Evolutionary conservation across 768 basidiomycete genomes (phyloP), one percentile per base, ranked within the genome.

Genomic region (Cytidiella melzeri): DNA sequence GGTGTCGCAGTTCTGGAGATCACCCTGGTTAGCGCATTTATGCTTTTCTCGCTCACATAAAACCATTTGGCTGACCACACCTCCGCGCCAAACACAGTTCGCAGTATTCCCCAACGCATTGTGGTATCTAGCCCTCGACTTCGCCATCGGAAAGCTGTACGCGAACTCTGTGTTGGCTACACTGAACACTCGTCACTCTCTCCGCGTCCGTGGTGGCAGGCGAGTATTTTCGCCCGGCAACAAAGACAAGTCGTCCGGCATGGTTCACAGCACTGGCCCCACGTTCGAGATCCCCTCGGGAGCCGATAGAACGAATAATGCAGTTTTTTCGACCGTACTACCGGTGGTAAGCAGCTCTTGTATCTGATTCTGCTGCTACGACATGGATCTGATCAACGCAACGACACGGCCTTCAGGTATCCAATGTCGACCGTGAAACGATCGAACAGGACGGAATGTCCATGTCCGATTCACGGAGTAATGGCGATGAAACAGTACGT

Each of bases 101-200:
- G 59, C 67, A 13, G 61, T 63, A 1, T 54, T 68, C 25, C 75
- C 75, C 2, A 57, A 71, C 43, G 69, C 73, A 4, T 68, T 77
- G 34, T 77, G 73, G 56, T 68, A 68, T 19, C 67, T 76, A 51
- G 73, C 72, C 2, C 67, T 77, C 43, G 76, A 75, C 52, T 75
- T 76, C 44, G 65, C 73, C 23, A 68, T 76, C 37, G 75, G 75
- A 43, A 75, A 75, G 61, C 61, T 53, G 42, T 53, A 53, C 44
- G 52, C 52, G 9, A 53, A 49, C 39, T 53, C 52, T 5, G 38
- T 53, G 13, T 47, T 53, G 24, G 52, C 52, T 28, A 53, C 52
- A 20, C 48, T 53, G 5, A 53, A 53, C 44, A 53, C 52, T 21
- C 52, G 52, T 13, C 41, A 49, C 38, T 53, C 52, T 3, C 21